Base-by-base conservation (phyloP, 2,329 filamentous ascomycete species). In the Colletotrichum theobromicola region DNA sequence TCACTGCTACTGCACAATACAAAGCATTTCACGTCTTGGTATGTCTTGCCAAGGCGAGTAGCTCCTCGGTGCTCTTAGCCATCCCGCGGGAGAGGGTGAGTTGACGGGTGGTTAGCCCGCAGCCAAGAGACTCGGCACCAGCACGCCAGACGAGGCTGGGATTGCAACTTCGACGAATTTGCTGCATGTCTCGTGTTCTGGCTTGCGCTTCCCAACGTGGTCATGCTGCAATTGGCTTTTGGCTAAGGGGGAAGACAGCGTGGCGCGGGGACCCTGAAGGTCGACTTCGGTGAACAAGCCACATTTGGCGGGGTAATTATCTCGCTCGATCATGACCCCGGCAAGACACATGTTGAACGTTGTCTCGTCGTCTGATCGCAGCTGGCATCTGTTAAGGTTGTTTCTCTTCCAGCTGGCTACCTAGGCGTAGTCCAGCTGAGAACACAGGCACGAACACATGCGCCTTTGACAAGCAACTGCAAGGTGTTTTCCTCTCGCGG, bases 111-210 rank as follows among this genome's bases (percentile, higher is more conserved):
- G n/a, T 46, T 63, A 58, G 72, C 21, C 62, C 68, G 62, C n/a
- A 42, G 72, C 72, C 72, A 74, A 74, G 72, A 74, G 57, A 46
- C 72, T 74, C 26, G 72, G 72, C 62, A 28, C 72, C 62, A 74
- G 72, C 72, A 74, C 68, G 72, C 72, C 72, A 74, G 72, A 74
- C 32, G 67, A 67, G 68, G 72, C 68, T 50, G 72, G 42, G 28
- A 74, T 74, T 72, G 68, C 72, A 74, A 74, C 72, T 74, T 72
- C n/a, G 65, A 63, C 34, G n/a, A 57, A 34, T 32, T 24, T 21
- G 5, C 70, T 72, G 70, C 70, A 61, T 65, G 53, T 26, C 35
- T 34, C 37, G 28, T n/a, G n/a, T n/a, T n/a, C n/a, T n/a, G n/a
- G n/a, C n/a, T n/a, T n/a, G 15, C 9, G 46, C 46, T 30, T 37